Base-by-base conservation (phyloP, 495 filamentous ascomycete species). In the Aspergillus kassunensis region DNA sequence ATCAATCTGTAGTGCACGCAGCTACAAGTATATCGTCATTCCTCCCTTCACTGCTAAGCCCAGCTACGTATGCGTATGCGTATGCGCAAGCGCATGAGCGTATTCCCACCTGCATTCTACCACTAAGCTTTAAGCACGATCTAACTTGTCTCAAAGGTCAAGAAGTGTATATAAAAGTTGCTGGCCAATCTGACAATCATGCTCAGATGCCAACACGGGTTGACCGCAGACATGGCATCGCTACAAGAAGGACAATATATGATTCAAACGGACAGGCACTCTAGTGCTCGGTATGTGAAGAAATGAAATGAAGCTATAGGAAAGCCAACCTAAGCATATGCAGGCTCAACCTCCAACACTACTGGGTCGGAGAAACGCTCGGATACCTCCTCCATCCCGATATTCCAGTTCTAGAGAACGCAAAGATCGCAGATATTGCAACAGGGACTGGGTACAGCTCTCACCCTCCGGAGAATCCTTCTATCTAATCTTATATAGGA, bases 401-500 rank as follows among this genome's bases (percentile, higher is more conserved):
- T 20, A 48, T 48, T 19, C 18, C 45, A 1, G 19, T 48, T 7
- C 6, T 33, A 10, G 13, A 16, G 3, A 16, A 25, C 24, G 45
- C 45, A 25, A 48, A 25, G 19, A 37, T 48, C 18, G 45, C 45
- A 13, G 45, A 48, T 36, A 48, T 48, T 10, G 45, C 45, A 3
- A 48, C 45, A n/a, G 45, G 45, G 3, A 48, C 45, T 7, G 45
- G 45, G 45, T 48, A 37, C 33, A 33, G 8, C 10, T 25, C 18
- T 27, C 19, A 2, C 19, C 18, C 16, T 7, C 15, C 40, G n/a
- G 11, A 24, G 25, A 9, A 16, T 15, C 24, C 12, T 7, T 31
- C 9, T n/a, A 4, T 9, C 9, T 7, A 27, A 13, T 44, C 15
- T 27, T 19, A 9, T 10, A 5, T 18, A 44, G 42, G 10, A 44